Conservation (phyloP, 2,329 filamentous ascomycete genomes). For the Didymella sp. region DNA sequence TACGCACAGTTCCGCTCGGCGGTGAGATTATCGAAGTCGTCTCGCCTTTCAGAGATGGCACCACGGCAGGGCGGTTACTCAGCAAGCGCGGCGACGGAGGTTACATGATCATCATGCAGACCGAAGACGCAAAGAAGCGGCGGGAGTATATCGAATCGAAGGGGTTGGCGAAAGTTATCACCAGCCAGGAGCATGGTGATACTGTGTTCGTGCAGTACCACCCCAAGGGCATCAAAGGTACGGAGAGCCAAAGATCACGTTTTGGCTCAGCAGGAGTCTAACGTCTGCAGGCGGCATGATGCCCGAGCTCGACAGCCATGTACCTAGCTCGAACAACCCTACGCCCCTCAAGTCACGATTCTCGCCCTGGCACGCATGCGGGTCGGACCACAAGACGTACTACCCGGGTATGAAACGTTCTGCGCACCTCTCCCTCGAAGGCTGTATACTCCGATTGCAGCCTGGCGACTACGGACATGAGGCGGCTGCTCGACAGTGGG, state of each 20-base stretch:
- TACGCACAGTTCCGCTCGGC: conserved; percentile 49
- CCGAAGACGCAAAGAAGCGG: conserved; percentile 48
- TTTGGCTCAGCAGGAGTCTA: background rate
- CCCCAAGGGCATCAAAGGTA: conserved; percentile 52
- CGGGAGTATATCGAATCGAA: conserved; percentile 49
- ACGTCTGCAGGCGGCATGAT: conserved; percentile 50
- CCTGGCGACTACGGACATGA: conserved; percentile 48
- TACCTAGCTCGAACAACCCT: conserved; percentile 42
- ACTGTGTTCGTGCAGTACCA: conserved; percentile 54
- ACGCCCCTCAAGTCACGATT: conserved; percentile 50
- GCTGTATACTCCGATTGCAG: conserved; percentile 47
- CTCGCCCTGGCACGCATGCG: conserved; percentile 57
- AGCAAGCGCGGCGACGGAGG: conserved; percentile 54
- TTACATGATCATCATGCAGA: conserved; percentile 60
- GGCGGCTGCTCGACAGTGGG: conserved; percentile 51
- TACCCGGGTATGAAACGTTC: conserved; percentile 48
- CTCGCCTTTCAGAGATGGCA: conserved; percentile 48
- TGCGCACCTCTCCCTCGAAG: conserved; percentile 47
- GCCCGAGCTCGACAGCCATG: conserved; percentile 54
- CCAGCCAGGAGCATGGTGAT: conserved; percentile 44
- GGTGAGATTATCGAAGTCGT: conserved; percentile 56
- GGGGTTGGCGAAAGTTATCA: conserved; percentile 50
- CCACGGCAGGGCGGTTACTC: conserved; percentile 53
- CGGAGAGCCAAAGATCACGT: background rate
- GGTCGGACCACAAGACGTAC: conserved; percentile 46